Evolutionary conservation across 371 early-diverging fungal species (phyloP).

Genomic region (Mortierella sp.): DNA sequence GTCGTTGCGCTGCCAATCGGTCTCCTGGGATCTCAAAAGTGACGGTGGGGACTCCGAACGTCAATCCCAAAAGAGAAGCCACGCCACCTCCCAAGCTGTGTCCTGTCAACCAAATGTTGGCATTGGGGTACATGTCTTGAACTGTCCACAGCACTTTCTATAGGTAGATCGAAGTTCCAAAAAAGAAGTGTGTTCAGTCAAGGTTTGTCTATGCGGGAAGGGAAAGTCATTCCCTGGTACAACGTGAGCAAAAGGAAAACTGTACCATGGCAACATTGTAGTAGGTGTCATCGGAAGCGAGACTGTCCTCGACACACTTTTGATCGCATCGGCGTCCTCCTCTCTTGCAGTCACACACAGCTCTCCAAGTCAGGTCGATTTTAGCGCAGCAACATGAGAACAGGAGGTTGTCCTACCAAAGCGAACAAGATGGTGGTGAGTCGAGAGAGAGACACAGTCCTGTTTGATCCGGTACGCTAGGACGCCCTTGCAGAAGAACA

Average conservation of each 20-base stretch:
- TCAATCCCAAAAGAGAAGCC: conserved; percentile 83
- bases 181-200: background rate
- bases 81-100: conserved; percentile 95
- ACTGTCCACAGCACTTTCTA: conserved; percentile 71
- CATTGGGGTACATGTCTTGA: conserved; percentile 69
- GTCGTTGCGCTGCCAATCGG: conserved; percentile 75
- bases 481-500: too few relatives aligned
- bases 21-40: conserved; percentile 94
- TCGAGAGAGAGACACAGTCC: background rate
- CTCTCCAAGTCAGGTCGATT: conserved; percentile 84
- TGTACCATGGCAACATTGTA: conserved; percentile 83
- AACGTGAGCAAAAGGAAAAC: too few relatives aligned
- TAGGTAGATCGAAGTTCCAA: background rate
- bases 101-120: conserved; percentile 89
- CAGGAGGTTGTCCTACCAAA: conserved; percentile 84
- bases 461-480: too few relatives aligned
- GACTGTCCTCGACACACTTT: conserved; percentile 69
- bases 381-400: conserved; percentile 98
- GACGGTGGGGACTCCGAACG: conserved; percentile 88
- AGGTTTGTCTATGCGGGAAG: background rate
- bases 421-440: too few relatives aligned
- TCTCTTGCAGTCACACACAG: conserved; percentile 87
- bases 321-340: conserved; percentile 70
- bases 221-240: background rate
- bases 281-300: conserved; percentile 77